Evolutionary conservation across 2,329 filamentous ascomycete species (phyloP).

Genomic region (Colletotrichum sansevieriae): DNA sequence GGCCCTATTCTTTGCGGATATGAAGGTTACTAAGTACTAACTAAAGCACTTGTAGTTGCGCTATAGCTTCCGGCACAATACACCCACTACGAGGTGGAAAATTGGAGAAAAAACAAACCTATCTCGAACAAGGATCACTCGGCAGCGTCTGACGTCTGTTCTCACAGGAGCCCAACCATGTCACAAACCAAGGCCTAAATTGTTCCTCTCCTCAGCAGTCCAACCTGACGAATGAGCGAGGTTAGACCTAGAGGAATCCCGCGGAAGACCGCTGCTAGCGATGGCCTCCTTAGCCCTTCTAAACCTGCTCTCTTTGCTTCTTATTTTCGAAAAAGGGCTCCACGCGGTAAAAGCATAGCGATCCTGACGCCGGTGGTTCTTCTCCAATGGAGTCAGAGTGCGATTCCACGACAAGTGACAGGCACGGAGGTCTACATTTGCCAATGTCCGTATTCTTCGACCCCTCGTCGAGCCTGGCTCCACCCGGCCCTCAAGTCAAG

Average conservation of each 20-base stretch:
- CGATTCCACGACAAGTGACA: not conserved
- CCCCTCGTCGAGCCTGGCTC: not conserved
- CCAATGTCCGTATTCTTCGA: not conserved
- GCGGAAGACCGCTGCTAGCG: constrained; percentile 17
- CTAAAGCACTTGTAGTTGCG: not conserved
- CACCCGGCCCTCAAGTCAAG: constrained; percentile 3
- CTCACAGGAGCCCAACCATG: constrained; percentile 24
- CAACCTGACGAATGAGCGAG: constrained; percentile 17
- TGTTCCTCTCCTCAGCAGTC: constrained; percentile 9
- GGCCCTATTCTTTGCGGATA: too few relatives aligned
- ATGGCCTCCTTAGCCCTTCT: constrained; percentile 7
- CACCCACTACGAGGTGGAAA: constrained; percentile 8
- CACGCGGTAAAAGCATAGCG: too few relatives aligned
- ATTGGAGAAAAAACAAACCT: not conserved
- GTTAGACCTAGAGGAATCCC: constrained; percentile 19
- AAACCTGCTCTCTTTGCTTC: constrained; percentile 10
- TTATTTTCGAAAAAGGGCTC: not conserved
- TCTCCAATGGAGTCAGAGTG: not conserved
- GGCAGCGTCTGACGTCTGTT: constrained; percentile 31
- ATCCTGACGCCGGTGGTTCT: not conserved
- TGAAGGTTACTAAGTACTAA: too few relatives aligned
- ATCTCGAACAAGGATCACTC: constrained; percentile 8
- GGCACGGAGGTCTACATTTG: constrained; percentile 1
- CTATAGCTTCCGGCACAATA: not conserved
- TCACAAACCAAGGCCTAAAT: constrained; percentile 2